Percentiles rank a stretch among this genome's conserved stretches.
These are phyloP conservation scores for Dactylellina cionopaga DNA, from an alignment of 2,329 filamentous ascomycete species.

Conservation along the genomic window DNA sequence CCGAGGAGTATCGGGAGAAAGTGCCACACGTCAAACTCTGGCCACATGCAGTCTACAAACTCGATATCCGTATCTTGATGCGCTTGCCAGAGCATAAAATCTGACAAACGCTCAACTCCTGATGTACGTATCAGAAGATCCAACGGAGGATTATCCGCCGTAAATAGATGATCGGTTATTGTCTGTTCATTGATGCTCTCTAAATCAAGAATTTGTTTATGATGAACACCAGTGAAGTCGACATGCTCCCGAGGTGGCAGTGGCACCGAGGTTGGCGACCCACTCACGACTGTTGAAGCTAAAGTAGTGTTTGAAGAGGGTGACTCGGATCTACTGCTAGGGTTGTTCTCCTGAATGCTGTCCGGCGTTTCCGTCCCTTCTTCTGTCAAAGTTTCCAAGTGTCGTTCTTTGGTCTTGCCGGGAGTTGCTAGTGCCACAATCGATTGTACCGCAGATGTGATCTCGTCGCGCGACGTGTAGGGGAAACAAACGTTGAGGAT, in stretches of 20 bases:
- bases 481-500: conserved; percentile 96
- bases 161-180: conserved; percentile 87
- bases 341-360: not conserved
- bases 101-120: conserved; percentile 88
- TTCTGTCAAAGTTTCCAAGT: conserved; percentile 32
- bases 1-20: conserved; percentile 92
- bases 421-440: conserved; percentile 70
- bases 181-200: conserved; percentile 87
- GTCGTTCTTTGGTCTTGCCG: not conserved
- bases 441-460: conserved; percentile 85
- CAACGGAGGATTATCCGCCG: conserved; percentile 82
- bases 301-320: conserved; percentile 43
- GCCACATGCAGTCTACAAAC: conserved; percentile 92
- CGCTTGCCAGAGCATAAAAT: conserved; percentile 99
- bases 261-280: conserved; percentile 2
- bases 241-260: conserved; percentile 31
- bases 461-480: conserved; percentile 95
- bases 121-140: conserved; percentile 93
- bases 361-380: conserved; percentile 19
- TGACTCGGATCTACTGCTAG: conserved; percentile 35
- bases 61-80: conserved; percentile 92
- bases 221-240: conserved; percentile 42
- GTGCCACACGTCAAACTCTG: conserved; percentile 91
- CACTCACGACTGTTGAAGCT: conserved; percentile 37
- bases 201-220: conserved; percentile 68